Evolutionary conservation across 495 filamentous ascomycete genomes (phyloP).

Genomic region (Aspergillus incahuasiensis): DNA sequence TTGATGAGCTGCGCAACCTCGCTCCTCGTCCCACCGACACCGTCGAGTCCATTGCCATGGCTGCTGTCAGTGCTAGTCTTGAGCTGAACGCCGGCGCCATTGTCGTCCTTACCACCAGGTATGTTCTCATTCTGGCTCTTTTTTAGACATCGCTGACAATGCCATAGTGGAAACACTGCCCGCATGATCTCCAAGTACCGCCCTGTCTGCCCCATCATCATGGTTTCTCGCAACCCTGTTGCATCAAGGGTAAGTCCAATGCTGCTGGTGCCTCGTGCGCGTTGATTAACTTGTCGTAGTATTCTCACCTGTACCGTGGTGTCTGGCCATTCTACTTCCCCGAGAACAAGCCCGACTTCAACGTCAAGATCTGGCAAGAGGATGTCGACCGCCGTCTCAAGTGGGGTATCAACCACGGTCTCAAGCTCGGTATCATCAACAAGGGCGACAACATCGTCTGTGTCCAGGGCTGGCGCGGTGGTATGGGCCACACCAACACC

Average conservation of each 20-base stretch:
- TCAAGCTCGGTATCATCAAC: constrained; percentile 75
- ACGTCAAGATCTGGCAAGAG: constrained; percentile 86
- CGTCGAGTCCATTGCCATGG: constrained; percentile 90
- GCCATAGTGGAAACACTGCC: constrained; percentile 74
- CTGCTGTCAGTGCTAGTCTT: constrained; percentile 86
- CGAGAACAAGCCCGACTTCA: constrained; percentile 91
- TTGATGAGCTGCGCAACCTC: constrained; percentile 86
- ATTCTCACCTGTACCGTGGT: constrained; percentile 92
- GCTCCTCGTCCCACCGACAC: constrained; percentile 76
- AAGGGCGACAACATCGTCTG: constrained; percentile 85
- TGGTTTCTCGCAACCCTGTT: constrained; percentile 83
- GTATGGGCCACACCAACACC: constrained; percentile 97
- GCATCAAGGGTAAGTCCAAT: constrained; percentile 63
- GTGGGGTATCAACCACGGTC: constrained; percentile 85
- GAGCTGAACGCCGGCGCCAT: constrained; percentile 96
- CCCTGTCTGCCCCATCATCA: constrained; percentile 96
- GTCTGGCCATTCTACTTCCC: constrained; percentile 96
- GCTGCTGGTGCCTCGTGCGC: not conserved
- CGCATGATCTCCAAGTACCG: constrained; percentile 96
- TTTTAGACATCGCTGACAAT: constrained; percentile 23
- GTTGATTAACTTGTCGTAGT: constrained; percentile 36
- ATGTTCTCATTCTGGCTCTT: constrained; percentile 18
- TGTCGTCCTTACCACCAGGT: constrained; percentile 87
- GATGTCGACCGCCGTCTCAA: constrained; percentile 95
- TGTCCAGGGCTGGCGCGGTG: constrained; percentile 96